Percentiles rank a stretch among this genome's conserved stretches.
Evolutionary conservation across 805 yeast species (phyloP).

Genomic region (Candida insectorum): DNA sequence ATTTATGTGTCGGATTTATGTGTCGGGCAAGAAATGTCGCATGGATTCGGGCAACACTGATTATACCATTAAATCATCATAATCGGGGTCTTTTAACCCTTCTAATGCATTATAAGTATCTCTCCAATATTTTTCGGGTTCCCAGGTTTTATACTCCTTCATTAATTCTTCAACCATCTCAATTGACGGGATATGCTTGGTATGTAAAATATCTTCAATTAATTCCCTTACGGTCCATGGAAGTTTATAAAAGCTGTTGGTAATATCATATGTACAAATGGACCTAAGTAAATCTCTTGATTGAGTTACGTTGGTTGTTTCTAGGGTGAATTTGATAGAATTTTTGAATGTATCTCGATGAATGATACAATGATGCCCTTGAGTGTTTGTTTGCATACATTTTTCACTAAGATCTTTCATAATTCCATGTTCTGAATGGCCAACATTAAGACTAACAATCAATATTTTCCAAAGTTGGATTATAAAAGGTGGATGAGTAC

Average conservation of each 20-base stretch:
- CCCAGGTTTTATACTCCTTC: slow-evolving; percentile 26
- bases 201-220: slow-evolving; percentile 28
- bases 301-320: slow-evolving; percentile 31
- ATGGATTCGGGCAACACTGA: too few species aligned
- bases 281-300: slow-evolving; percentile 8
- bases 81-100: slow-evolving; percentile 28
- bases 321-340: slow-evolving; percentile 31
- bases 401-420: slow-evolving; percentile 26
- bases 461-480: slow-evolving; percentile 23
- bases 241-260: slow-evolving; percentile 18
- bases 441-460: slow-evolving; percentile 32
- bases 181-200: slow-evolving; percentile 27
- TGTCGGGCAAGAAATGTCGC: too few species aligned
- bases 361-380: slow-evolving; percentile 28
- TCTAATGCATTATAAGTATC: slow-evolving; percentile 31
- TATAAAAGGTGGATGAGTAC: slow-evolving; percentile 26
- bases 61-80: slow-evolving; percentile 23
- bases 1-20: too few species aligned
- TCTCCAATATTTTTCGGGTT: slow-evolving; percentile 27
- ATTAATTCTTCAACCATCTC: slow-evolving; percentile 22
- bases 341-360: slow-evolving; percentile 20
- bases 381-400: slow-evolving; percentile 21
- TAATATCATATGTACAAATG: slow-evolving; percentile 3
- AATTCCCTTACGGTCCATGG: slow-evolving; percentile 42
- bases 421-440: slow-evolving; percentile 29